Conservation (phyloP, 306 rosid species). For the Castanea sativa region DNA sequence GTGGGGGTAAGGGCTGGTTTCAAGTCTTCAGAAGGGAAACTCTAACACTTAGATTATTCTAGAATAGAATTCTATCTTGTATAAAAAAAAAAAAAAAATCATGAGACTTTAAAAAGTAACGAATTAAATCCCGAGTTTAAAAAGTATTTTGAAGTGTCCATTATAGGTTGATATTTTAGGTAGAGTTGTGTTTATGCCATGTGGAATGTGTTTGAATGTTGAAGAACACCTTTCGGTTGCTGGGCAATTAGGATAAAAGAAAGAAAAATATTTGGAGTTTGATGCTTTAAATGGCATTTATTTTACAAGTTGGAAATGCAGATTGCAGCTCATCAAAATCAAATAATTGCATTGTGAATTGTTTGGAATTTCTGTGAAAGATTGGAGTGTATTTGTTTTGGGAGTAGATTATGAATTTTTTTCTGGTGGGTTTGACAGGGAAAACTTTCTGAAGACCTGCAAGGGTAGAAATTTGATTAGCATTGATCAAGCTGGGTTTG, state of each 20-base stretch:
- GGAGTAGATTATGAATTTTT: slow-evolving; percentile 2
- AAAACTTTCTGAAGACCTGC: slow-evolving; percentile 26
- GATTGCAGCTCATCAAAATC: background rate
- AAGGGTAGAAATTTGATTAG: slow-evolving; percentile 14
- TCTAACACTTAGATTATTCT: no score
- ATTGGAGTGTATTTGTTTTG: background rate
- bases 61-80: no score
- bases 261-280: background rate
- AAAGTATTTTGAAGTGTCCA: no score
- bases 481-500: slow-evolving; percentile 48
- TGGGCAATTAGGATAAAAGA: background rate
- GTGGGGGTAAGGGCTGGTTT: no score
- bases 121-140: no score
- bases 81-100: no score
- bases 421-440: slow-evolving; percentile 38
- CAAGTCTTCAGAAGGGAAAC: no score
- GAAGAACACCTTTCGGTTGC: background rate
- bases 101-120: no score
- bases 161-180: background rate
- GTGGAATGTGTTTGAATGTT: background rate
- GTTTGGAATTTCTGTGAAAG: background rate
- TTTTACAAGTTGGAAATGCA: background rate
- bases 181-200: background rate
- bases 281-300: background rate
- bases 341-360: background rate